Evolutionary conservation across 108 stramenopile species (phyloP).

Genomic region (Aurantiochytrium sp.): DNA sequence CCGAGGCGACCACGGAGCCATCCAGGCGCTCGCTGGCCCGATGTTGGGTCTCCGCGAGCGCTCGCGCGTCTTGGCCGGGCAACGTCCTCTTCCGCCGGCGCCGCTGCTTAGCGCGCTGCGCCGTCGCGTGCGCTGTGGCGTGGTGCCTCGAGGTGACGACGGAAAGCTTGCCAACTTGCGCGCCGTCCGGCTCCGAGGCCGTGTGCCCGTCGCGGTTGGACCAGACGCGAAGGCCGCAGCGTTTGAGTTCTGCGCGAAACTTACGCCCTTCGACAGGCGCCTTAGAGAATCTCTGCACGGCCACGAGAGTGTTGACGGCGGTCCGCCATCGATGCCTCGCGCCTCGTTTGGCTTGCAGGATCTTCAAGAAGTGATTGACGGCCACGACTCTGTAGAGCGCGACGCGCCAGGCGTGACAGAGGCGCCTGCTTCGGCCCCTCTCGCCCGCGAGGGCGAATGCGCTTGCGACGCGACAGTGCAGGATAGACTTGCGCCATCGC

Average conservation of each 20-base stretch:
- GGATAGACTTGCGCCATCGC: background rate
- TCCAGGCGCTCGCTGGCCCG: too few relatives aligned
- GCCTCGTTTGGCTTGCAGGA: background rate
- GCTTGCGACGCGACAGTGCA: background rate
- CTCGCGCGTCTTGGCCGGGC: too few relatives aligned
- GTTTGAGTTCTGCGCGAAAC: background rate
- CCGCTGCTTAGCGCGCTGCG: too few relatives aligned
- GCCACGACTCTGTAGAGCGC: background rate
- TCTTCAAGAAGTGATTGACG: background rate
- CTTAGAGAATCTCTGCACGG: background rate
- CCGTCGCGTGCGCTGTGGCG: too few relatives aligned
- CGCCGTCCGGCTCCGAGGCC: background rate
- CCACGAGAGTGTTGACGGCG: background rate
- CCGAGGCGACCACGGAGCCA: too few relatives aligned
- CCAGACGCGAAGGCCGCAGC: background rate
- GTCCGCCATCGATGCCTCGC: background rate
- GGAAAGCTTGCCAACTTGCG: background rate
- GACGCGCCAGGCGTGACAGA: background rate
- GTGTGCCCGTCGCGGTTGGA: background rate
- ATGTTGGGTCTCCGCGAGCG: too few relatives aligned
- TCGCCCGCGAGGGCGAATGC: background rate
- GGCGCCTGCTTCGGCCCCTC: background rate
- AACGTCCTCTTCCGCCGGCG: too few relatives aligned
- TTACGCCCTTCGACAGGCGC: background rate
- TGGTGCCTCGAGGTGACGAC: background rate